Base-by-base conservation (phyloP, 2,329 filamentous ascomycete genomes). In the Scedosporium aurantiacum region DNA sequence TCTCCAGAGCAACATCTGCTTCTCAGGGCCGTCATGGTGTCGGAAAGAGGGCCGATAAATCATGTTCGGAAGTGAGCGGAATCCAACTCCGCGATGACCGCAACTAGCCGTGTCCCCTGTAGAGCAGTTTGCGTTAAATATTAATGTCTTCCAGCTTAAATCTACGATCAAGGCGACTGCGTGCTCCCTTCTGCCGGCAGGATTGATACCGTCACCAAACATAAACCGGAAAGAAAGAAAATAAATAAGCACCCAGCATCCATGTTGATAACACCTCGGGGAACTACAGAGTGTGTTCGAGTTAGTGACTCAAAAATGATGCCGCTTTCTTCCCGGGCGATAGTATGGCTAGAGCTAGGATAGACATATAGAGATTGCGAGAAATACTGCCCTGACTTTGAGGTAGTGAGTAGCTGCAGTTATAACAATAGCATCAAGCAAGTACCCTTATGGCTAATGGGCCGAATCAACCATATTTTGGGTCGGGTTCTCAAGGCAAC, bases 11-110 rank as follows among this genome's bases (percentile, higher is more conserved):
- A 32, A 71, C 72, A 69, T 50, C 66, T 10, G 67, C 73, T 21
- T 69, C 79, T 23, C 76, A 81, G 14, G 73, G 71, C n/a, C 64
- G 81, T 12, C 64, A 64, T 14, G 68, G 66, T 28, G 70, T 64
- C 18, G 70, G 61, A 57, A 73, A 74, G 58, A 18, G 63, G 66
- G 21, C 41, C 60, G 2, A 63, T 71, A 14, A 43, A 61, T 6
- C 55, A 66, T n/a, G 47, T 65, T 7, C 66, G 72, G 16, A 58
- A 60, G 5, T 58, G 64, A 18, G 62, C 65, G 23, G 62, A 66
- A 16, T 65, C 72, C 37, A 58, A 68, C 18, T 67, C 68, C 21
- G 67, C 74, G n/a, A n/a, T n/a, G 70, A 74, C 50, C 74, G 69
- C 43, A 64, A 71, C 43, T 66, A 73, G 74, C 55, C 68, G 67